phyloP scores from a whole-genome alignment of 164 flowering plant genomes.

The Akebia trifoliata region DNA sequence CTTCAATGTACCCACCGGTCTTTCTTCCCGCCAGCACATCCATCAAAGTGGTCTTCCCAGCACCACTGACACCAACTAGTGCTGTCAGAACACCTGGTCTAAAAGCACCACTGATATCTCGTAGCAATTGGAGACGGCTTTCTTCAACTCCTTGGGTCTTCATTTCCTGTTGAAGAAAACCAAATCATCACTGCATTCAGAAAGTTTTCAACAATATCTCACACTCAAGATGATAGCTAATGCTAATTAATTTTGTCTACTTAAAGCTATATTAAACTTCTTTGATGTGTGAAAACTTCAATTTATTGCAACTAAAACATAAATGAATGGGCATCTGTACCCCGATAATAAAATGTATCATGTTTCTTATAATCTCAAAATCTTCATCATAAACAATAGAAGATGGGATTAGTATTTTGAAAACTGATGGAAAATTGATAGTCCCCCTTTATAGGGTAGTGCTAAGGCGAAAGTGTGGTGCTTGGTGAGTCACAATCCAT shows the following conservation, averaged over 20 bases:
- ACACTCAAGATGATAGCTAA: background rate
- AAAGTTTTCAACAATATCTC: background rate
- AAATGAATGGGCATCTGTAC: background rate
- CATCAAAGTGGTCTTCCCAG: constrained; percentile 73
- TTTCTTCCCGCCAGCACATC: constrained; percentile 70
- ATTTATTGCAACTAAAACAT: background rate
- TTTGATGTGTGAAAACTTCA: background rate
- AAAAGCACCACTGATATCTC: constrained; percentile 61
- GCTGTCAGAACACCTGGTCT: constrained; percentile 64
- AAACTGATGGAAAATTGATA: no score
- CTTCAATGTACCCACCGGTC: constrained; percentile 60
- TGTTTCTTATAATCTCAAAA: background rate
- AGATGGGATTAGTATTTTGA: background rate
- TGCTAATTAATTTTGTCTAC: background rate
- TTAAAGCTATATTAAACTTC: background rate
- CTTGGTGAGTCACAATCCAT: no score
- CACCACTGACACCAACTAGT: constrained; percentile 64
- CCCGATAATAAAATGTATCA: background rate
- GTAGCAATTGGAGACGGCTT: constrained; percentile 44
- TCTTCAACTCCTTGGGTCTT: constrained; percentile 47
- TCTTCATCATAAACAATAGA: background rate
- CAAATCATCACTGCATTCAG: background rate
- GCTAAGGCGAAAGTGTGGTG: no score
- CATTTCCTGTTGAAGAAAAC: constrained; percentile 48
- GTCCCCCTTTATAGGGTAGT: no score